Base-by-base conservation (phyloP, 495 filamentous ascomycete species). In the Penicillium angulare region DNA sequence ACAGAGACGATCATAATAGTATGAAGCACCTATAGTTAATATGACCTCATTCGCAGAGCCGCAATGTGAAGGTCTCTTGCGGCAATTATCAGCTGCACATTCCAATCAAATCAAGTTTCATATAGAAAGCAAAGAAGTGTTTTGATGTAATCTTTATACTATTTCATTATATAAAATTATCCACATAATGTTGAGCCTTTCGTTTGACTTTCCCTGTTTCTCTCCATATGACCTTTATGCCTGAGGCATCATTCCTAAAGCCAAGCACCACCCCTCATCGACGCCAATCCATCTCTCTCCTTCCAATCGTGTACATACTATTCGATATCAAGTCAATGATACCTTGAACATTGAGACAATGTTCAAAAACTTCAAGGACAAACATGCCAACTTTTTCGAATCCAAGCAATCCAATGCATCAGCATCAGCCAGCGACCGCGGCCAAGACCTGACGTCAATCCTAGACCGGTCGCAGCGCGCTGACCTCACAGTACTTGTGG, bases 391-490 rank as follows among this genome's bases (percentile, higher is more conserved):
- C 43, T 52, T 65, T 4, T 69, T 71, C 43, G 69, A 70, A 5
- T 61, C 68, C 17, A 66, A 61, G 24, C 39, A 56, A 27, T 49
- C 67, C 42, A 48, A 64, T 50, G 52, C 31, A 18, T 26, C 54
- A 21, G 35, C 57, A 23, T 43, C 58, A 29, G 57, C 56, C 27
- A 63, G 55, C 43, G 63, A 74, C 29, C 48, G 55, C 31, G 68
- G 62, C 38, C 72, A 75, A 60, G 72, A 77, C 58, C 60, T 81
- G 33, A 77, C 71, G 23, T 76, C 76, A 26, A 74, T 78, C 38
- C 53, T 81, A 40, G 68, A 77, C 52, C 73, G 72, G 32, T 67
- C 73, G 20, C 71, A 80, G 44, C 70, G 78, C 3, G 76, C 55
- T 15, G 77, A 80, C 27, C 62, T 81, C 32, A 78, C 72, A 5